Evolutionary conservation across 2,329 filamentous ascomycete genomes (phyloP).

Genomic region (Alternaria viburni): DNA sequence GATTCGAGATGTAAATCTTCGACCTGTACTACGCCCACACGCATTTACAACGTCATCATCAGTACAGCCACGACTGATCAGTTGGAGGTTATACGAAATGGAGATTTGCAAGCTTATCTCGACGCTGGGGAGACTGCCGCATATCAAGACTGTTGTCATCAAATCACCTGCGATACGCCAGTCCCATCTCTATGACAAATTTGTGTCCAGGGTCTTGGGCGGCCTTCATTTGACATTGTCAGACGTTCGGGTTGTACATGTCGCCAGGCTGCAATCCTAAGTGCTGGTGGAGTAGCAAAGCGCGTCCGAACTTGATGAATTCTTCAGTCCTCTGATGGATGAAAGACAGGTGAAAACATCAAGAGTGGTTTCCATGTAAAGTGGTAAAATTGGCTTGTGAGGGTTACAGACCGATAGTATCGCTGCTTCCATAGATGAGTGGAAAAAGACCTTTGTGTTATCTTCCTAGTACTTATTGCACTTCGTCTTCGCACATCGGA

Average conservation of each 20-base stretch:
- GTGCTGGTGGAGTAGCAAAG: neutral
- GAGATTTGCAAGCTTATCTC: neutral
- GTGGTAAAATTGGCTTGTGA: no score
- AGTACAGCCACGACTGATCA: neutral
- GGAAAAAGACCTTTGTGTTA: no score
- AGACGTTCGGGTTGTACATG: neutral
- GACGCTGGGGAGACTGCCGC: neutral
- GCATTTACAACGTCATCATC: neutral
- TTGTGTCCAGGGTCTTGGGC: neutral
- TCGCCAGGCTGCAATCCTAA: neutral
- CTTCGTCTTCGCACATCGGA: neutral
- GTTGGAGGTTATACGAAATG: neutral
- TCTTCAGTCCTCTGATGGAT: neutral
- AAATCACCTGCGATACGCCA: neutral
- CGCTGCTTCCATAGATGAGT: no score
- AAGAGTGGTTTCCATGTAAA: no score
- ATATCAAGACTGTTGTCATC: neutral
- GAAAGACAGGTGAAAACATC: neutral
- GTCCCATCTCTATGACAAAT: neutral
- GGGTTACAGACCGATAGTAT: no score
- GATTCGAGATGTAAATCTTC: neutral
- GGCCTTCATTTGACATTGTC: fast-evolving
- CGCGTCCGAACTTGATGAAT: neutral
- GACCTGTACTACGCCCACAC: neutral
- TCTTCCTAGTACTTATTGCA: neutral